Conservation (phyloP, 805 yeast species). For the Lipomyces mesembrius region DNA sequence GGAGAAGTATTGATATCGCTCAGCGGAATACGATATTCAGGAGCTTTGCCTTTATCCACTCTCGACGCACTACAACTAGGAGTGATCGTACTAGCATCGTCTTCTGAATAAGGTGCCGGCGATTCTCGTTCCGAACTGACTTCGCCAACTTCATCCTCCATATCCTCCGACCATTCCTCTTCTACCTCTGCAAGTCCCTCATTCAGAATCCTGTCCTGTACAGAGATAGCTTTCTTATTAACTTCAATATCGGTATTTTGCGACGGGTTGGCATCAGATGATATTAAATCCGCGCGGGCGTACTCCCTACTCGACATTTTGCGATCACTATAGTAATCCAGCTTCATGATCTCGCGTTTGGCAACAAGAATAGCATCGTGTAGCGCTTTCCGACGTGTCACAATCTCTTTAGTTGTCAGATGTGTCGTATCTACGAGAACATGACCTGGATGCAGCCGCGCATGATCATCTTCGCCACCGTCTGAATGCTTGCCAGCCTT, state of each 20-base stretch:
- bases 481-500: not conserved
- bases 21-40: not conserved
- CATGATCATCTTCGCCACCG: slow-evolving; percentile 11
- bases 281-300: slow-evolving; percentile 22
- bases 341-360: slow-evolving; percentile 23
- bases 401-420: slow-evolving; percentile 15
- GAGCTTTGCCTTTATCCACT: slow-evolving; percentile 3
- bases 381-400: slow-evolving; percentile 23
- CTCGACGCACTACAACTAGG: not conserved
- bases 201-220: slow-evolving; percentile 16
- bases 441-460: slow-evolving; percentile 27
- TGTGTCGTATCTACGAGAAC: slow-evolving; percentile 9
- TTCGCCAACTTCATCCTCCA: not conserved
- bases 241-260: not conserved
- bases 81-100: not conserved
- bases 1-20: too few species aligned
- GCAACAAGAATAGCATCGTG: slow-evolving; percentile 32
- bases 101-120: not conserved
- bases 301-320: slow-evolving; percentile 32
- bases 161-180: slow-evolving; percentile 17
- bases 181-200: slow-evolving; percentile 28
- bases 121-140: slow-evolving; percentile 4
- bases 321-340: slow-evolving; percentile 34
- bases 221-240: not conserved
- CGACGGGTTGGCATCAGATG: not conserved